These are phyloP conservation scores for Chytriomyces hyalinus DNA, from an alignment of 192 early-diverging fungal genomes.

Conservation along the genomic window DNA sequence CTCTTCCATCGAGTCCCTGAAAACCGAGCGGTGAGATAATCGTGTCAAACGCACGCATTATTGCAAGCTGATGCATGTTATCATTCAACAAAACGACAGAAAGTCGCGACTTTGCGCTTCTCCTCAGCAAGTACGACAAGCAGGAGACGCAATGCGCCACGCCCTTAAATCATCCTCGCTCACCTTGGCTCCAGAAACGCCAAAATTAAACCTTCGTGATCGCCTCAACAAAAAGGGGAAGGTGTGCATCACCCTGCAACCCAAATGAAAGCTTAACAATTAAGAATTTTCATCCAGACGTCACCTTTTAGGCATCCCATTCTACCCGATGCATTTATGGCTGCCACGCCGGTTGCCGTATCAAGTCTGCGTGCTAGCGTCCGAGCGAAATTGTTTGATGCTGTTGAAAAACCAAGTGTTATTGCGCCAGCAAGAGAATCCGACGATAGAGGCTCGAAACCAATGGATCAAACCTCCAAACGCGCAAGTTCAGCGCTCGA, in stretches of 20 bases:
- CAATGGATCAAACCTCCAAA: background rate
- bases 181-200: constrained; percentile 3
- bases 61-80: background rate
- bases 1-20: background rate
- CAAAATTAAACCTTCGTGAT: constrained; percentile 18
- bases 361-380: background rate
- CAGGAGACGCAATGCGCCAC: background rate
- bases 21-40: constrained; percentile 11
- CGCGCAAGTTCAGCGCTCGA: background rate
- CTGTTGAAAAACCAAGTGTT: background rate
- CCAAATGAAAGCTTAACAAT: background rate
- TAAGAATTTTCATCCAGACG: background rate
- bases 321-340: background rate
- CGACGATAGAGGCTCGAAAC: background rate
- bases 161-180: background rate
- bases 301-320: background rate
- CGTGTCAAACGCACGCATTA: background rate
- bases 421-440: background rate
- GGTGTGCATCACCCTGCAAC: background rate
- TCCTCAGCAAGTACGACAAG: background rate
- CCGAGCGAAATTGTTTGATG: background rate
- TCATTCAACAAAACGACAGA: background rate
- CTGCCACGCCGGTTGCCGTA: background rate
- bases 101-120: background rate
- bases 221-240: constrained; percentile 5